Conservation (phyloP, 169 alveolate species). For the Hepatocystis sp. region DNA sequence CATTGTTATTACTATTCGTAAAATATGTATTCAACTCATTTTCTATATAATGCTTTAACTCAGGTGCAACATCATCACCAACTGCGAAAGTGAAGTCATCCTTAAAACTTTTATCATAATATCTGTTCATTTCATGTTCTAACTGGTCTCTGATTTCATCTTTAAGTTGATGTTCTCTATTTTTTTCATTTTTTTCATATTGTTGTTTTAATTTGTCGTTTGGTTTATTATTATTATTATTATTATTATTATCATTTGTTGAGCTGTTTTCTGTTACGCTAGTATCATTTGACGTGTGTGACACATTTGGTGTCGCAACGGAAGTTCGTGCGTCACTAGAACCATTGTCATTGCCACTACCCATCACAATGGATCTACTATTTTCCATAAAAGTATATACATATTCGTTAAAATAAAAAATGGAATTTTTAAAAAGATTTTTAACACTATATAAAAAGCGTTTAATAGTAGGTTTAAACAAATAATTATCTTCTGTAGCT, state of each 20-base stretch:
- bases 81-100: no score
- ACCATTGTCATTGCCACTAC: no score
- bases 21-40: constrained; percentile 9
- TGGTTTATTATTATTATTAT: no score
- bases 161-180: constrained; percentile 5
- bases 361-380: no score
- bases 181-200: neutral
- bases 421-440: constrained; percentile 32
- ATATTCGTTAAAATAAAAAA: constrained; percentile 63
- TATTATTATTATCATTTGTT: no score
- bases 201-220: neutral
- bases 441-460: constrained; percentile 25
- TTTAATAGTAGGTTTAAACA: constrained; percentile 57
- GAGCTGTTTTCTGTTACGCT: no score
- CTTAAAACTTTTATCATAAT: no score
- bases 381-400: constrained; percentile 52
- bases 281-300: no score
- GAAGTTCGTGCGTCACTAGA: no score
- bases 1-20: neutral
- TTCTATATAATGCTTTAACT: neutral
- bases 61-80: no score
- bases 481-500: constrained; percentile 11
- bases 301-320: no score
- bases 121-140: neutral
- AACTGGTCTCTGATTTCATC: neutral